Base-by-base conservation (phyloP, 2,329 filamentous ascomycete genomes). In the Fusarium sp. region DNA sequence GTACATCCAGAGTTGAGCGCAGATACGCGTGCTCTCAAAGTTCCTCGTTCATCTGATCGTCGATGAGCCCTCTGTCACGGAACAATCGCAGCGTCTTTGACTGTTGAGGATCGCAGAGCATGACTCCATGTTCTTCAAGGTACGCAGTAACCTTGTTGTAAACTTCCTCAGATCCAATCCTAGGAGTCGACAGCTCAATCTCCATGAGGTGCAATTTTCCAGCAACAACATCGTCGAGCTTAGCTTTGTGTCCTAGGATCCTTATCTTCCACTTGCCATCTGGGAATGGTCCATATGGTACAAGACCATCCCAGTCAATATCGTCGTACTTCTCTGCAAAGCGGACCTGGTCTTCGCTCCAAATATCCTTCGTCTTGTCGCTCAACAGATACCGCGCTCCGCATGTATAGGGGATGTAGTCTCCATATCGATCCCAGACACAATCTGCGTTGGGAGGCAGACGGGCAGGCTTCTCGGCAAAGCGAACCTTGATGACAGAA, bases 351-450 rank as follows among this genome's bases (percentile, higher is more conserved):
- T 72, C 63, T 12, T 71, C 53, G 16, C 67, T 72, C 70, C 70
- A 72, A 11, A 71, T 61, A 5, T 34, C 37, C 9, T 45, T 43
- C 13, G 55, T 18, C 27, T 56, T 55, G 7, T 41, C 49, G 10
- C 18, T 41, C 10, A 72, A 54, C 6, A 54, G 53, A 28, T 65
- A 68, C 25, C 55, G 47, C 7, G 58, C 28, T 18, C 57, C 70
- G 20, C 70, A 72, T 12, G 70, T 72, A n/a, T 68, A 72, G 18
- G 51, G 57, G 21, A 59, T 21, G 9, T 54, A 27, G 41, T 57
- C 41, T 21, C 70, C 70, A 41, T 72, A 72, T 43, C 69, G 70
- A 46, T 72, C 70, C 65, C 68, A 72, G 18, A 72, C 67, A 34
- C 70, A 72, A n/a, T 65, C 40, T 27, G 49, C 57, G 6, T 40